A percentile compares a stretch with the other conserved stretches of the same genome.
Evolutionary conservation across 2,329 filamentous ascomycete species (phyloP).

Genomic region (Exophiala calicioides): DNA sequence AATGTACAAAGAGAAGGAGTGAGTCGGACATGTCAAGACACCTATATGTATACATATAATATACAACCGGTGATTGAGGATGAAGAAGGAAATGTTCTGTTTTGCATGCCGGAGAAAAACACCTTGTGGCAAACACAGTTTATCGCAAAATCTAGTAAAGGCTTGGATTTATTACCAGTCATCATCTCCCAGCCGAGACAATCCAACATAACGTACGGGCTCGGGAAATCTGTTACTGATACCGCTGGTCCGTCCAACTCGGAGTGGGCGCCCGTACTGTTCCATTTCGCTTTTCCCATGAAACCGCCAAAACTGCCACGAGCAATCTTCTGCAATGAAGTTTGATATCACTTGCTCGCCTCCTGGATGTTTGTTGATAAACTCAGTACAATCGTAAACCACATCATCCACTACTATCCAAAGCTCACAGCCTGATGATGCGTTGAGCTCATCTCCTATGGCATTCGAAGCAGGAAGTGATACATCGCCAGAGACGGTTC

Average conservation of each 20-base stretch:
- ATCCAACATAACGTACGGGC: slow-evolving; percentile 18
- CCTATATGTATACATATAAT: not conserved
- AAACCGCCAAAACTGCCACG: slow-evolving; percentile 38
- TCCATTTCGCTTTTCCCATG: slow-evolving; percentile 29
- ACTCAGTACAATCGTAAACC: slow-evolving; percentile 36
- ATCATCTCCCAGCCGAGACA: slow-evolving; percentile 14
- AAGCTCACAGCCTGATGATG: no score
- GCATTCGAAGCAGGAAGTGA: no score
- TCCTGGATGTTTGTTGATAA: slow-evolving; percentile 35
- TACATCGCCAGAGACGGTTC: no score
- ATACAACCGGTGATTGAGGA: not conserved
- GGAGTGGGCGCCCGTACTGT: slow-evolving; percentile 21
- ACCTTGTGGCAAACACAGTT: not conserved
- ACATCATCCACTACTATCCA: slow-evolving; percentile 37
- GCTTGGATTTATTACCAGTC: slow-evolving; percentile 9
- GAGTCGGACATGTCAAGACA: not conserved
- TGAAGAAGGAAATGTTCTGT: not conserved
- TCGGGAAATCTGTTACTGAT: slow-evolving; percentile 31
- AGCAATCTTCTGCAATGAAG: slow-evolving; percentile 37
- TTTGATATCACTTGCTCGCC: slow-evolving; percentile 34
- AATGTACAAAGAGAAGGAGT: slow-evolving; percentile 16
- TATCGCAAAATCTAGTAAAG: not conserved
- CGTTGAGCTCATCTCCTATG: no score
- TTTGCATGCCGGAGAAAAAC: not conserved
- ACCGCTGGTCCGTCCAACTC: slow-evolving; percentile 31